These are phyloP conservation scores for Myriosclerotinia scirpicola DNA, from an alignment of 2,329 filamentous ascomycete species.

Conservation along the genomic window DNA sequence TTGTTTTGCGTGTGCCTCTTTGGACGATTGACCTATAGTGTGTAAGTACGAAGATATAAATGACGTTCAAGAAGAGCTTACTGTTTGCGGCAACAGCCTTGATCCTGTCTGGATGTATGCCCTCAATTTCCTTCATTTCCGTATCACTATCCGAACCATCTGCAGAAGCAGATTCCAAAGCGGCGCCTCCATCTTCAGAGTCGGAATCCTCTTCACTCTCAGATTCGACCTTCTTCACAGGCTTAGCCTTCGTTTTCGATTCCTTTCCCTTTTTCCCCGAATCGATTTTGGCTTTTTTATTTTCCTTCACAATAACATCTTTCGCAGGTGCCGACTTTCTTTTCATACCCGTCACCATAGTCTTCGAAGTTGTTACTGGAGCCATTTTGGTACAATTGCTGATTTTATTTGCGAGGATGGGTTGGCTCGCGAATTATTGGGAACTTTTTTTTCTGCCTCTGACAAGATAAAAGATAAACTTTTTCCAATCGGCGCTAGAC, in stretches of 20 bases:
- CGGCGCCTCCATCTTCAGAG: conserved; percentile 41
- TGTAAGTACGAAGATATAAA: conserved; percentile 41
- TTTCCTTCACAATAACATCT: conserved; percentile 45
- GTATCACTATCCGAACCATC: conserved; percentile 43
- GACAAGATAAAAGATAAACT: conserved; percentile 25
- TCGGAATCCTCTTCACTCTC: conserved; percentile 39
- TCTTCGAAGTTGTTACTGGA: conserved; percentile 45
- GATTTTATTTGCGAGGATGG: conserved; percentile 10
- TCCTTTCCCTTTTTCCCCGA: conserved; percentile 22
- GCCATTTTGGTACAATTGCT: conserved; percentile 35
- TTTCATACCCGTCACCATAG: conserved; percentile 52
- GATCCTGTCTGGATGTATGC: conserved; percentile 40
- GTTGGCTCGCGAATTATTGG: conserved; percentile 13
- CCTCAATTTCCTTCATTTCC: conserved; percentile 38
- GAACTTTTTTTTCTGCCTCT: conserved; percentile 27
- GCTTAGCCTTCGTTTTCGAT: conserved; percentile 26
- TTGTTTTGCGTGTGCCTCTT: conserved; percentile 91
- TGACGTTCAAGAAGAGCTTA: conserved; percentile 31
- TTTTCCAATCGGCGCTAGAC: conserved; percentile 31
- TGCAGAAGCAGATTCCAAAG: conserved; percentile 39
- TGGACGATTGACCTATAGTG: conserved; percentile 60
- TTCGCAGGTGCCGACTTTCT: conserved; percentile 55
- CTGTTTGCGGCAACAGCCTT: conserved; percentile 38
- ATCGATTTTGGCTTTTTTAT: conserved; percentile 53
- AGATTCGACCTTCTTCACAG: conserved; percentile 40